Evolutionary conservation across 1,284 basidiomycete species (phyloP).

Genomic region (Bondarzewia mesenterica): DNA sequence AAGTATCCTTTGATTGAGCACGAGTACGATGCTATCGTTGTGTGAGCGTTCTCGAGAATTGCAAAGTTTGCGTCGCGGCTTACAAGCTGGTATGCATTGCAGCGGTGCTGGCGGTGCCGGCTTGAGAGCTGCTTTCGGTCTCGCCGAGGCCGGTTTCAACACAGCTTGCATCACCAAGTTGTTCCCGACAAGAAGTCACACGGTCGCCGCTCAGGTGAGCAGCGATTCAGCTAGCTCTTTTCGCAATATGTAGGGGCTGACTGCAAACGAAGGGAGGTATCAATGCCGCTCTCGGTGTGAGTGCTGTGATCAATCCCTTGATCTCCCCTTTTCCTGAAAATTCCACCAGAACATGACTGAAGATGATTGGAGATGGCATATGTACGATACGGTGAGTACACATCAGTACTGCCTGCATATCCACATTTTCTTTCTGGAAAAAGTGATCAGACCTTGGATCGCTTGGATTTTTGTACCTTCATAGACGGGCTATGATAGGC

Average conservation of each 20-base stretch:
- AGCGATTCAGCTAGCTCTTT: slow-evolving; percentile 15
- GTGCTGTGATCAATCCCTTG: slow-evolving; percentile 24
- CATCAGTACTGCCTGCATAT: too few species aligned
- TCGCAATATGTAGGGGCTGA: slow-evolving; percentile 13
- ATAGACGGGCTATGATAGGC: too few species aligned
- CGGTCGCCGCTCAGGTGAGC: slow-evolving; percentile 93
- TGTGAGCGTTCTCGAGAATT: slow-evolving; percentile 50
- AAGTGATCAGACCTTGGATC: too few species aligned
- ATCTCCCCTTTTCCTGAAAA: not conserved
- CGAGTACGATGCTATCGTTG: slow-evolving; percentile 94
- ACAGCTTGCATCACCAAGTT: slow-evolving; percentile 98
- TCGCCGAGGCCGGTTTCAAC: slow-evolving; percentile 97
- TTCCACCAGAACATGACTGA: slow-evolving; percentile 98
- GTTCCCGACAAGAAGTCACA: slow-evolving; percentile 99
- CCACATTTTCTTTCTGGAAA: too few species aligned
- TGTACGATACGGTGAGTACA: slow-evolving; percentile 88
- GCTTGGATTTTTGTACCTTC: too few species aligned
- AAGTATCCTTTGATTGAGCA: slow-evolving; percentile 98
- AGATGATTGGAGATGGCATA: slow-evolving; percentile 99
- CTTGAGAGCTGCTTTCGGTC: slow-evolving; percentile 96
- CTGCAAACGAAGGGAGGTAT: slow-evolving; percentile 76
- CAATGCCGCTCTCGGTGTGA: slow-evolving; percentile 93
- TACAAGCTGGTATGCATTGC: slow-evolving; percentile 11
- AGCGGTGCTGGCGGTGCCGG: slow-evolving; percentile 98
- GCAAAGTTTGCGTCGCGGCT: slow-evolving; percentile 6